Percentiles rank a stretch among this genome's conserved stretches.
phyloP scores from a whole-genome alignment of 2,329 filamentous ascomycete genomes.

The Diaporthe helianthi region DNA sequence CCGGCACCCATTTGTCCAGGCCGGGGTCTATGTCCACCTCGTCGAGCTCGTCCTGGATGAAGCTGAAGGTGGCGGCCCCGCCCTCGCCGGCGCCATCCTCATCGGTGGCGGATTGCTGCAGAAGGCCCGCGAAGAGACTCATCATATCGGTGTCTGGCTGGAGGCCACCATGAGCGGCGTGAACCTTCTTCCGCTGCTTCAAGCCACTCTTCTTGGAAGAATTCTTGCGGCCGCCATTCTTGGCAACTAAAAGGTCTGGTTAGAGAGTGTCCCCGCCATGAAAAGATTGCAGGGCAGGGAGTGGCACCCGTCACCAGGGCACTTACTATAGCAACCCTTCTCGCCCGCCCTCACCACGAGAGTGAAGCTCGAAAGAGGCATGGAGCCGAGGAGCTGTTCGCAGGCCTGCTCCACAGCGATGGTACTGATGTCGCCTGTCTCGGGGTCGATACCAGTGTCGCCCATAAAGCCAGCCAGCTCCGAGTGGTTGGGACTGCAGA shows the following conservation, averaged over 20 bases:
- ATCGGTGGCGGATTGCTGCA: slow-evolving; percentile 45
- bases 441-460: slow-evolving; percentile 59
- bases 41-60: slow-evolving; percentile 44
- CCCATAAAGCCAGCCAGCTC: slow-evolving; percentile 91
- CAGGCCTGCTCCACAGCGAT: slow-evolving; percentile 63
- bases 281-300: not conserved
- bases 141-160: slow-evolving; percentile 69
- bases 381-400: slow-evolving; percentile 67
- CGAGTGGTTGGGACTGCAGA: slow-evolving; percentile 81
- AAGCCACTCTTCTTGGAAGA: slow-evolving; percentile 36
- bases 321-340: slow-evolving; percentile 66
- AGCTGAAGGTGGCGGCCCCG: slow-evolving; percentile 55
- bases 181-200: slow-evolving; percentile 51
- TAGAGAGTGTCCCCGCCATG: not conserved
- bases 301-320: not conserved
- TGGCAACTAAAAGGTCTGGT: slow-evolving; percentile 49
- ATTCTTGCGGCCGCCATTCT: slow-evolving; percentile 57
- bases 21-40: slow-evolving; percentile 69
- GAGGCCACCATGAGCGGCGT: slow-evolving; percentile 57
- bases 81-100: slow-evolving; percentile 41
- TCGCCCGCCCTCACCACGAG: slow-evolving; percentile 76
- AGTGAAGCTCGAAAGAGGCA: slow-evolving; percentile 69
- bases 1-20: slow-evolving; percentile 77
- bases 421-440: slow-evolving; percentile 60
- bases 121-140: slow-evolving; percentile 64